These are phyloP conservation scores for Gamarada debralockiae DNA, from an alignment of 495 filamentous ascomycete species.

Conservation along the genomic window DNA sequence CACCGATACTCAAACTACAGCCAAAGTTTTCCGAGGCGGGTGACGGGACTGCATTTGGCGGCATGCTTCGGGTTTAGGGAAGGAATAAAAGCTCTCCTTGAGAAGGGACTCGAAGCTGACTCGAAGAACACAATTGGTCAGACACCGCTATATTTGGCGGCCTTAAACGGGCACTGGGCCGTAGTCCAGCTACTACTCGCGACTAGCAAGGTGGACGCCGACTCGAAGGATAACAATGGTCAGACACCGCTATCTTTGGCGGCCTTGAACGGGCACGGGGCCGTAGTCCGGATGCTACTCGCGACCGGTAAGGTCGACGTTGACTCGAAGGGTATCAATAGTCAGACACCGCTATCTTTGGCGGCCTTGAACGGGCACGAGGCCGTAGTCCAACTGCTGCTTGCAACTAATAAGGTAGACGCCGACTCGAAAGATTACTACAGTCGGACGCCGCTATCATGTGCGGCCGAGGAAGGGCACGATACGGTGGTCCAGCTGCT, in stretches of 20 bases:
- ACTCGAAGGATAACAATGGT: too few species aligned
- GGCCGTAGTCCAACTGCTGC: too few species aligned
- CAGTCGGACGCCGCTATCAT: too few species aligned
- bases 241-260: constrained; percentile 2
- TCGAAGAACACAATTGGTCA: too few species aligned
- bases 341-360: too few species aligned
- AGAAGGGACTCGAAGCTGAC: too few species aligned
- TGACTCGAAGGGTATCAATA: too few species aligned
- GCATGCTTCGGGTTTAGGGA: too few species aligned
- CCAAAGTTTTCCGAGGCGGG: constrained; percentile 4
- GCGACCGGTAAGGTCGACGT: too few species aligned
- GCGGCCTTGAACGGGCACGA: too few species aligned
- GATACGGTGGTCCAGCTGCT: constrained; percentile 11
- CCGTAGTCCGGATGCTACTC: constrained; percentile 13
- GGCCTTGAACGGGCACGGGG: constrained; percentile 1
- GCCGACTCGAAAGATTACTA: constrained; percentile 6
- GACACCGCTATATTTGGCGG: neutral
- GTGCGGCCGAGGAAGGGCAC: constrained; percentile 4
- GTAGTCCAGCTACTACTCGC: constrained; percentile 15
- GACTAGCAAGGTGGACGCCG: too few species aligned
- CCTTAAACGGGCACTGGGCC: neutral
- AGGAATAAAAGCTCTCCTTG: too few species aligned
- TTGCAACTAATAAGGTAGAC: constrained; percentile 2
- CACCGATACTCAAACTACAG: neutral
- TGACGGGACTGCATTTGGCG: constrained; percentile 18